Evolutionary conservation across 768 basidiomycete species (phyloP), one percentile per base, ranked within the genome.

Genomic region (Kwoniella mangroviensis): DNA sequence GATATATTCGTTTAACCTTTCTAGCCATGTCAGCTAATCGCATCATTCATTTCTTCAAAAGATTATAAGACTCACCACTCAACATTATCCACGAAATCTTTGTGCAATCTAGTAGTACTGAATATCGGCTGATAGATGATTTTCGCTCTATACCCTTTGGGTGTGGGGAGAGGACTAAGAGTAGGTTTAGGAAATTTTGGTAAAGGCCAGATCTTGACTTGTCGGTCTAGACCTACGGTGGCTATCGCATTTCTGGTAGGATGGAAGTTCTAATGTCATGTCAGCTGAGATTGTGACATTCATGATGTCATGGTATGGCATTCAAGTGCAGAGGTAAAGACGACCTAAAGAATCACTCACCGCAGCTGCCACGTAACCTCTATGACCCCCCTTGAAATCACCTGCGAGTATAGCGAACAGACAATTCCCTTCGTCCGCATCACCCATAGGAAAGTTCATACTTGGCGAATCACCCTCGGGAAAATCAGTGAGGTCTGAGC

Each of bases 121-220:
- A 77, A 74, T 10, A 74, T 9, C 2, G 75, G 75, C 7, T 62
- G 26, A 15, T 65, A 53, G 11, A 77, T 54, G 13, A 77, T 34
- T 21, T 34, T 42, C 19, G 75, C 63, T 56, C 69, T 65, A 63
- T 77, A 73, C 10, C 75, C 75, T 40, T 11, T 10, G 7, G 62
- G 65, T 26, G 73, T 73, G 24, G 65, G 63, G 10, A 17, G 4
- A 4, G 54, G 22, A 9, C 19, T 19, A 6, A 52, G 15, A 7
- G 40, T 26, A 11, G 65, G 52, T 21, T 62, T 43, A 3, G 75
- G 75, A 4, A 73, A 55, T 21, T 66, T 41, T 6, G 71, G 71
- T 2, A 77, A 45, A 26, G 71, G 40, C 75, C 75, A 77, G 17
- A 77, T 73, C 34, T 73, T 71, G 53, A 74, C 71, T 9, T 42